Percentiles rank a stretch among this genome's conserved stretches.
Conservation (phyloP, 2,329 filamentous ascomycete genomes). For the Clonostachys sp. region DNA sequence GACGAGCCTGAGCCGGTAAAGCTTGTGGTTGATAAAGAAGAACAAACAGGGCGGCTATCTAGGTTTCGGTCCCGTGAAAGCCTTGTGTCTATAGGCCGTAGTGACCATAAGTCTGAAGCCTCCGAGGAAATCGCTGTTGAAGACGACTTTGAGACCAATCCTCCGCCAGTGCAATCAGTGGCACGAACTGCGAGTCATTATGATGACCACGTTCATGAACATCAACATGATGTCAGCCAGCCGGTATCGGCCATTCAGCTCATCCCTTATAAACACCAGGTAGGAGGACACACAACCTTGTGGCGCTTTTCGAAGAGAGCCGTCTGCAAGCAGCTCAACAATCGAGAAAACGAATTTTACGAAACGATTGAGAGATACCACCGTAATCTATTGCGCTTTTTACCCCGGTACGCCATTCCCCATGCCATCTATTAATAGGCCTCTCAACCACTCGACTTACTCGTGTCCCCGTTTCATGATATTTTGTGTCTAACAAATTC, state of each 20-base stretch:
- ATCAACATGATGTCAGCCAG: constrained; percentile 39
- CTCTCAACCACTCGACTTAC: neutral
- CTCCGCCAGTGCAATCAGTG: constrained; percentile 18
- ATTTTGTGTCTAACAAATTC: constrained; percentile 1
- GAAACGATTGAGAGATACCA: constrained; percentile 91
- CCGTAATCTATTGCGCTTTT: constrained; percentile 81
- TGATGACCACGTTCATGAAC: constrained; percentile 45
- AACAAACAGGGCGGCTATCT: constrained; percentile 10
- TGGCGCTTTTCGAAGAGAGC: constrained; percentile 94
- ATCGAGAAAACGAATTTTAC: constrained; percentile 97
- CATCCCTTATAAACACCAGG: constrained; percentile 95
- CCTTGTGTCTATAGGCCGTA: constrained; percentile 14
- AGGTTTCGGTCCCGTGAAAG: constrained; percentile 20
- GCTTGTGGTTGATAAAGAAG: constrained; percentile 15
- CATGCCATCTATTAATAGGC: constrained; percentile 5
- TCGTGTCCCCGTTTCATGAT: neutral
- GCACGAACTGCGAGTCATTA: constrained; percentile 31
- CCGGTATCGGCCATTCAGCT: constrained; percentile 90
- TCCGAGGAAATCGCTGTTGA: constrained; percentile 33
- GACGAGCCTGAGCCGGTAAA: constrained; percentile 37
- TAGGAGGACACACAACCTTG: constrained; percentile 92
- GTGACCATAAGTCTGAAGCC: constrained; percentile 23
- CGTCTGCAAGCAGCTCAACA: constrained; percentile 97
- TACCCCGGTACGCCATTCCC: constrained; percentile 64
- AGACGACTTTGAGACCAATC: constrained; percentile 34